Evolutionary conservation across 257 asterid species (phyloP).

Genomic region (Cruciata laevipes): DNA sequence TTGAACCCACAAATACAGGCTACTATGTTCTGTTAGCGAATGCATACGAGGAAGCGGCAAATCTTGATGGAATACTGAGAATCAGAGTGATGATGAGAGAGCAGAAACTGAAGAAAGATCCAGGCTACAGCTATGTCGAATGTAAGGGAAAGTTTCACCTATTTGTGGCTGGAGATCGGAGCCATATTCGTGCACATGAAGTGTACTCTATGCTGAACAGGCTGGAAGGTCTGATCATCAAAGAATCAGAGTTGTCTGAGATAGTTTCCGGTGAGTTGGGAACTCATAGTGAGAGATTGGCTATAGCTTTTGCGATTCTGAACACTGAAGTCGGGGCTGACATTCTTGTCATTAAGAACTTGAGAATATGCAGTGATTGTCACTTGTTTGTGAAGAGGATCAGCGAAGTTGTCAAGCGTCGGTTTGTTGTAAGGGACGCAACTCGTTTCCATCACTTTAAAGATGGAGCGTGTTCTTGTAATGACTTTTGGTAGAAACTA

Average conservation of each 20-base stretch:
- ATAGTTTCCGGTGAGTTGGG: constrained; percentile 20
- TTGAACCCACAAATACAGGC: constrained; percentile 76
- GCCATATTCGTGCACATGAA: constrained; percentile 48
- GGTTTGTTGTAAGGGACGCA: constrained; percentile 76
- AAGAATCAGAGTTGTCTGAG: constrained; percentile 14
- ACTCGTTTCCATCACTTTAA: constrained; percentile 85
- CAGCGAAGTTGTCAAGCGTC: constrained; percentile 39
- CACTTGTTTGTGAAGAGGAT: constrained; percentile 63
- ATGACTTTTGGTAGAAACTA: constrained; percentile 64
- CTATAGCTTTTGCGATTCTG: constrained; percentile 69
- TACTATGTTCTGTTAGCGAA: constrained; percentile 73
- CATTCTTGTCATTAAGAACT: constrained; percentile 67
- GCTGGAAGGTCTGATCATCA: constrained; percentile 34
- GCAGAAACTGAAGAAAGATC: constrained; percentile 64
- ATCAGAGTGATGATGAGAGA: constrained; percentile 69
- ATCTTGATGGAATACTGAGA: constrained; percentile 52
- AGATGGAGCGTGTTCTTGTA: constrained; percentile 76
- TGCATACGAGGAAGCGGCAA: constrained; percentile 44
- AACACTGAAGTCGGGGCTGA: constrained; percentile 34
- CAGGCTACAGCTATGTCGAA: constrained; percentile 79
- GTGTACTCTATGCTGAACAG: constrained; percentile 43
- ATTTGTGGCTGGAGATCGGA: constrained; percentile 67
- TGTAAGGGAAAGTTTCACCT: constrained; percentile 50
- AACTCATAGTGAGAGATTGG: constrained; percentile 80
- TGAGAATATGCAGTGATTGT: constrained; percentile 80